A percentile compares a stretch with the other conserved stretches of the same genome.
Conservation (phyloP, 202 grass and related monocot species). For the Elaeis oleifera region DNA sequence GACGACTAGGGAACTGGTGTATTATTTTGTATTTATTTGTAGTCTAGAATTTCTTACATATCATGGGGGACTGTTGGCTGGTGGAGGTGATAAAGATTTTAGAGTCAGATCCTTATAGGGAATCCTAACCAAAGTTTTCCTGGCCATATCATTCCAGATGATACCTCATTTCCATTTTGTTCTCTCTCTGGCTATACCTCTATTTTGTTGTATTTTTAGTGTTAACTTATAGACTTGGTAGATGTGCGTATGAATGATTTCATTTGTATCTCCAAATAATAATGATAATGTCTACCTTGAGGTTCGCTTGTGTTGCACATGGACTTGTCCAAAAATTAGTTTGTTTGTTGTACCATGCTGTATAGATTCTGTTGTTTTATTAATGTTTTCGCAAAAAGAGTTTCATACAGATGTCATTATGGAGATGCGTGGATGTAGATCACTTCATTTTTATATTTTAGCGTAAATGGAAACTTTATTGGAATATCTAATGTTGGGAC, state of each 20-base stretch:
- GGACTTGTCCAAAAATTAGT: no score
- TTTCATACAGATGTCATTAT: no score
- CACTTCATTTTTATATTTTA: no score
- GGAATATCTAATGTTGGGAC: constrained; percentile 32
- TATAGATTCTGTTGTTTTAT: no score
- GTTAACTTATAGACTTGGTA: neutral
- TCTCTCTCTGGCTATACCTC: no score
- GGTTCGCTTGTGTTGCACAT: no score
- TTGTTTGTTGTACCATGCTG: no score
- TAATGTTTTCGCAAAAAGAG: no score
- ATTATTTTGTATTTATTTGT: constrained; percentile 31
- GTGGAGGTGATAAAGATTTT: neutral
- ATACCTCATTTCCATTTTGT: neutral
- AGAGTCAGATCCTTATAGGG: neutral
- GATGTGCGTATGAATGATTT: neutral
- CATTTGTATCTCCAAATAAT: no score
- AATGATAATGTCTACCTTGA: no score
- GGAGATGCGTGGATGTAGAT: no score
- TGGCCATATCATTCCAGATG: neutral
- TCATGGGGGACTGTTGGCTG: neutral
- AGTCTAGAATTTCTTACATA: constrained; percentile 10
- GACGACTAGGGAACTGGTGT: neutral
- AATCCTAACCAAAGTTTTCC: constrained; percentile 10
- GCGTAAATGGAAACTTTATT: no score
- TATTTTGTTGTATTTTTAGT: neutral